These are phyloP conservation scores for Xylariaceae sp. DNA, from an alignment of 2,329 filamentous ascomycete species.

Conservation along the genomic window DNA sequence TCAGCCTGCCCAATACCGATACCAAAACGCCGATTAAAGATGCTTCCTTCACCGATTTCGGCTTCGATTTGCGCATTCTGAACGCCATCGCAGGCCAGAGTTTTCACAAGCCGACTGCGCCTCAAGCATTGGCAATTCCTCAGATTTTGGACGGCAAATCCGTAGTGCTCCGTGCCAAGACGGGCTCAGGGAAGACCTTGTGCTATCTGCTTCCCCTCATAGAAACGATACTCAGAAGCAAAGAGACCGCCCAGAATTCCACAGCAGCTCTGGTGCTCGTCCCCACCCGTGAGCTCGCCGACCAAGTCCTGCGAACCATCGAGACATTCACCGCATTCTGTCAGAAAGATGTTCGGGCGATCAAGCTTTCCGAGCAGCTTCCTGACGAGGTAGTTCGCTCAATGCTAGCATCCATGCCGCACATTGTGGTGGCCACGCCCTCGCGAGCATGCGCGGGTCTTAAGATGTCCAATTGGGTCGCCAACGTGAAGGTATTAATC, in stretches of 20 bases:
- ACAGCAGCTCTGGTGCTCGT: constrained; percentile 84
- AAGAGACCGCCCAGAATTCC: constrained; percentile 49
- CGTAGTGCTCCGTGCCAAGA: constrained; percentile 86
- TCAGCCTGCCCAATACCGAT: constrained; percentile 22
- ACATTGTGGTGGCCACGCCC: constrained; percentile 87
- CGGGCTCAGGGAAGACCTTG: constrained; percentile 77
- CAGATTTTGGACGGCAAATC: constrained; percentile 82
- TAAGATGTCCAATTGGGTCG: constrained; percentile 62
- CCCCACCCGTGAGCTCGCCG: constrained; percentile 87
- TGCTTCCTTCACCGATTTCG: constrained; percentile 66
- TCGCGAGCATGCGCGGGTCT: constrained; percentile 75
- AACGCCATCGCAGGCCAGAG: constrained; percentile 80
- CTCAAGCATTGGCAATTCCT: constrained; percentile 84
- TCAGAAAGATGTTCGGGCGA: constrained; percentile 71
- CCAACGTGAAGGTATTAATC: constrained; percentile 72
- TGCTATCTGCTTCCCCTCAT: constrained; percentile 74
- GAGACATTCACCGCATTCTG: constrained; percentile 76
- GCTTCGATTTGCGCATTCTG: constrained; percentile 77
- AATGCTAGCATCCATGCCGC: constrained; percentile 76
- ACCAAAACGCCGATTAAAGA: constrained; percentile 24
- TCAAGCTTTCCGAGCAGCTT: constrained; percentile 87
- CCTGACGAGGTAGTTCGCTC: constrained; percentile 84
- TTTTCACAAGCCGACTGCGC: constrained; percentile 79
- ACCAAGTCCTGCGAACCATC: constrained; percentile 78
- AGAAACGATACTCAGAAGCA: constrained; percentile 73